Percentiles rank a stretch among this genome's conserved stretches.
These are phyloP conservation scores for Cladophialophora exuberans DNA, from an alignment of 2,329 filamentous ascomycete genomes.

Conservation along the genomic window DNA sequence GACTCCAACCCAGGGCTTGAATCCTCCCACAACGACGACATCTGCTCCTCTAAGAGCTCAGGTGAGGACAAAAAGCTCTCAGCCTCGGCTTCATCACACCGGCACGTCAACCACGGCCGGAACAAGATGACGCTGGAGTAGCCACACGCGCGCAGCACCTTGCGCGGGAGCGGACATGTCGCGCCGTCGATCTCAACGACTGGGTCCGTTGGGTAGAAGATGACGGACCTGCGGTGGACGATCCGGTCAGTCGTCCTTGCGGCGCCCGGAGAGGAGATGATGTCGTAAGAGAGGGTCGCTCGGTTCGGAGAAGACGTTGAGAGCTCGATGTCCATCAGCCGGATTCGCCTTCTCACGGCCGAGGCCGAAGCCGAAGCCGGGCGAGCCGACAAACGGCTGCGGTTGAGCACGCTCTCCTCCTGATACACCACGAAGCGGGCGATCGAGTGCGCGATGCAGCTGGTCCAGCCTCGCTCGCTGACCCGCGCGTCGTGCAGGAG, in stretches of 20 bases:
- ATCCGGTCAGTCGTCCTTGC: background rate
- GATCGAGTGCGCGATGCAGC: conserved; percentile 16
- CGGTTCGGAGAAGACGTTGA: background rate
- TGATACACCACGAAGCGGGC: conserved; percentile 17
- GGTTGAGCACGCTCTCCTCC: conserved; percentile 7
- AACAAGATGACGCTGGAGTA: conserved; percentile 16
- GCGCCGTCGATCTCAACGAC: conserved; percentile 17
- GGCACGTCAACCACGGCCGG: conserved; percentile 3
- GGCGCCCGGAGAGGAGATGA: background rate
- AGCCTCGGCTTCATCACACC: background rate
- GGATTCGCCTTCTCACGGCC: background rate
- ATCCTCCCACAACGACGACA: too few species aligned
- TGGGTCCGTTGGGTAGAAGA: conserved; percentile 12
- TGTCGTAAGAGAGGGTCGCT: background rate
- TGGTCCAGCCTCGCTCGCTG: conserved; percentile 20
- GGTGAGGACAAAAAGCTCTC: background rate
- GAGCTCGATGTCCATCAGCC: conserved; percentile 3
- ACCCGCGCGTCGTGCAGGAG: conserved; percentile 6
- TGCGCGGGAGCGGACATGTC: conserved; percentile 2
- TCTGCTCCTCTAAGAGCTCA: background rate
- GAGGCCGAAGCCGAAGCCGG: too few species aligned
- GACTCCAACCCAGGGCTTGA: too few species aligned
- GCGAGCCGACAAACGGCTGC: too few species aligned
- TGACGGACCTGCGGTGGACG: background rate
- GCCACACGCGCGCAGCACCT: conserved; percentile 12